These are phyloP conservation scores for Aquilaria yunnanensis DNA, from an alignment of 345 rosid genomes.

Conservation along the genomic window DNA sequence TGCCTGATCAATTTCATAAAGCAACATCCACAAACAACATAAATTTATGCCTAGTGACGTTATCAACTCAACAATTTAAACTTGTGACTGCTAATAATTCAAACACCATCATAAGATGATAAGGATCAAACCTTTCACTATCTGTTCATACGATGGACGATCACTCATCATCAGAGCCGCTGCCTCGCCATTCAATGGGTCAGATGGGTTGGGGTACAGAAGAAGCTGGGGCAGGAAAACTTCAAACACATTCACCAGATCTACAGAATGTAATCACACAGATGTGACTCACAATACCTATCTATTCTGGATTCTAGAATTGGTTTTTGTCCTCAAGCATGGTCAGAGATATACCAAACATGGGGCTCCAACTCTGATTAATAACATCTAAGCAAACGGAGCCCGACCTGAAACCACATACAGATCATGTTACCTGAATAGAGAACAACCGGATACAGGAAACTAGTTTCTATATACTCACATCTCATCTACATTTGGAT, in stretches of 20 bases:
- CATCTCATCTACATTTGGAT: conserved; percentile 95
- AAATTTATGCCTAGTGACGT: no score
- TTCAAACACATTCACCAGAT: conserved; percentile 87
- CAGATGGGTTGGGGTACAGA: conserved; percentile 84
- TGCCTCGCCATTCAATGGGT: conserved; percentile 91
- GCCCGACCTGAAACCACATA: conserved; percentile 61
- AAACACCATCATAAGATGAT: no score
- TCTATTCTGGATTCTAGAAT: conserved; percentile 1
- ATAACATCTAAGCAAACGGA: conserved; percentile 91
- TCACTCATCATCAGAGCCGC: conserved; percentile 92
- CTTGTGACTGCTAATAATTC: no score
- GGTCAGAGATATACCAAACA: conserved; percentile 55
- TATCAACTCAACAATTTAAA: no score
- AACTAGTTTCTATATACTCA: conserved; percentile 29
- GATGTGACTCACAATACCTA: background rate
- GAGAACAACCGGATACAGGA: background rate
- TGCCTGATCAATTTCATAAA: no score
- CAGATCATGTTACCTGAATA: no score
- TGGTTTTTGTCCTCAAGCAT: no score
- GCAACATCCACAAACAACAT: no score
- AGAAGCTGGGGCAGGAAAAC: conserved; percentile 94
- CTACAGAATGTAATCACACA: conserved; percentile 25
- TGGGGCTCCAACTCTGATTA: conserved; percentile 91
- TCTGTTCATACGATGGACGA: conserved; percentile 59
- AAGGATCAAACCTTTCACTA: conserved; percentile 55